Evolutionary conservation across 345 rosid species (phyloP), one percentile per base, ranked within the genome.

Genomic region (Aurinia saxatilis): DNA sequence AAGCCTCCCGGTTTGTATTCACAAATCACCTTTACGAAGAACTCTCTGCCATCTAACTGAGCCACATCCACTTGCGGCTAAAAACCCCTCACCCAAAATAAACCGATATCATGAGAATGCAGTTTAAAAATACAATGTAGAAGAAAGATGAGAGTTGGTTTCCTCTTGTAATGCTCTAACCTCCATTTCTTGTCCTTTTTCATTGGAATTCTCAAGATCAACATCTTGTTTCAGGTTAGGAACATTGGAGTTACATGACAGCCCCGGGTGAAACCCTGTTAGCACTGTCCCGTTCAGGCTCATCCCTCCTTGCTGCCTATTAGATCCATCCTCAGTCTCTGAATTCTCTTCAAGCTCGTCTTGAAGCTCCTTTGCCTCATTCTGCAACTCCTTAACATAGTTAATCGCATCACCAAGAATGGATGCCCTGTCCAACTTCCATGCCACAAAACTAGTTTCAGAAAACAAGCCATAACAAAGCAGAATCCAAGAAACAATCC

Each of bases 131-230:
- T 38, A 46, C 39, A 50, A 7, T 27, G 31, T 11, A 60, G 19
- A 61, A 46, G 23, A 37, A 41, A 46, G 14, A 41, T 60, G 13
- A 54, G 47, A 36, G 19, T 21, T 31, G 5, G 53, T 38, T 53
- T 14, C 25, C 41, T 35, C 8, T 21, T 50, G 27, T 29, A 13
- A 60, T 42, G 37, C n/a, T 69, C 68, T 35, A 47, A 84, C 96
- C 98, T 87, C 98, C 97, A 93, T 93, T 52, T 87, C 97, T 60
- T 85, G 99, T 67, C 81, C 79, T 80, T 85, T 85, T 37, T 87
- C 88, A 36, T 63, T 78, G 36, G 73, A 40, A 39, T 27, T 70
- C 17, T 80, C 85, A n/a, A 61, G 15, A 34, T 80, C 85, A 21
- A 74, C 81, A 63, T 77, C 80, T 51, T 57, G 80, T 45, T 81